A percentile compares a stretch with the other conserved stretches of the same genome.
These are phyloP conservation scores for Psidium friedrichsthalianum DNA, from an alignment of 345 rosid species.

Conservation along the genomic window DNA sequence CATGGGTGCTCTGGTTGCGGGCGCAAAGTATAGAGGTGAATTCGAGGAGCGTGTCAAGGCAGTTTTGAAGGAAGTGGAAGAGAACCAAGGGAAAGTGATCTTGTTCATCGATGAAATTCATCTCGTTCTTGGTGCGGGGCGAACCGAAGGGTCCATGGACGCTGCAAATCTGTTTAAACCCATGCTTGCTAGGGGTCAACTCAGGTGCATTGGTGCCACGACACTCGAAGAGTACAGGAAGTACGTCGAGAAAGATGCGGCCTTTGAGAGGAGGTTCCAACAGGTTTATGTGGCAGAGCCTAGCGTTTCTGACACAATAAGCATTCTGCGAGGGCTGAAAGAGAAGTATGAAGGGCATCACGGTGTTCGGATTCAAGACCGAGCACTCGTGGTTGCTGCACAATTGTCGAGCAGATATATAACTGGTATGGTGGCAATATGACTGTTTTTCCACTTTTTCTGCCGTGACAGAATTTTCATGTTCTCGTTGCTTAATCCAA, in stretches of 20 bases:
- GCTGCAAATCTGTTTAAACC: conserved; percentile 94
- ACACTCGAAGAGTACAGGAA: conserved; percentile 82
- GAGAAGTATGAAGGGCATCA: conserved; percentile 95
- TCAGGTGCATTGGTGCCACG: conserved; percentile 84
- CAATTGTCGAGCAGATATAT: conserved; percentile 80
- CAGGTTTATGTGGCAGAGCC: conserved; percentile 93
- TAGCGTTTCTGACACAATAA: conserved; percentile 63
- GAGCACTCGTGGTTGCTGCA: conserved; percentile 75
- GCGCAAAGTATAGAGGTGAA: conserved; percentile 74
- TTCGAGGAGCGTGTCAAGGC: conserved; percentile 73
- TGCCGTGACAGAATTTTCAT: conserved; percentile 27
- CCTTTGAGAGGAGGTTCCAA: conserved; percentile 88
- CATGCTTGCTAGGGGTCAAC: conserved; percentile 91
- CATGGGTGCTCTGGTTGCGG: conserved; percentile 80
- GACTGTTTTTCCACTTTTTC: not conserved
- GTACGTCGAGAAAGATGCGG: conserved; percentile 80
- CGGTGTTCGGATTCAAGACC: conserved; percentile 78
- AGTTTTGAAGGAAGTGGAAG: conserved; percentile 89
- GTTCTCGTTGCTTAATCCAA: conserved; percentile 1
- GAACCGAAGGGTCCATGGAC: conserved; percentile 84
- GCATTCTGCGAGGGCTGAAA: conserved; percentile 81
- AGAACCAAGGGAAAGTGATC: conserved; percentile 82
- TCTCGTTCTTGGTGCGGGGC: conserved; percentile 84
- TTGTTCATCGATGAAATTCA: conserved; percentile 90
- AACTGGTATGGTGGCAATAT: conserved; percentile 38